Percentiles rank a stretch among this genome's conserved stretches.
Conservation (phyloP, 768 basidiomycete genomes). For the Tylopilus sp. region DNA sequence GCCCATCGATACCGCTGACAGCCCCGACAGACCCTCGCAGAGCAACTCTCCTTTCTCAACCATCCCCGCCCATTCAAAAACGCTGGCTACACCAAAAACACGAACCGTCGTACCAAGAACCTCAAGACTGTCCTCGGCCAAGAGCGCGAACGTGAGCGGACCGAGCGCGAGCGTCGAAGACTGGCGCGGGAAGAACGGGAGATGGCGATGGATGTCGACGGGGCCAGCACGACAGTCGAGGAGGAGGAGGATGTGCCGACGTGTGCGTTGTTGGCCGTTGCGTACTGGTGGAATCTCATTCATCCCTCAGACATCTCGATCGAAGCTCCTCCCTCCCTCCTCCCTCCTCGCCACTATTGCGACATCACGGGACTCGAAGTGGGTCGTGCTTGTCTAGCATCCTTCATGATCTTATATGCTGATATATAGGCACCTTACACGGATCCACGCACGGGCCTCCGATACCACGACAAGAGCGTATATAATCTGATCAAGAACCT, state of each 20-base stretch:
- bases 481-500: slow-evolving; percentile 77
- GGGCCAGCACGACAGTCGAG: slow-evolving; percentile 15
- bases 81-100: slow-evolving; percentile 62
- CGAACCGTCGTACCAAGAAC: slow-evolving; percentile 72
- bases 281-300: neutral
- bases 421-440: slow-evolving; percentile 65
- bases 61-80: slow-evolving; percentile 78
- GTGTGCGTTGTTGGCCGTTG: slow-evolving; percentile 43
- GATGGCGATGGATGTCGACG: slow-evolving; percentile 55
- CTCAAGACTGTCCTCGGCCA: slow-evolving; percentile 74
- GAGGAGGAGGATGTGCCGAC: slow-evolving; percentile 72
- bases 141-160: slow-evolving; percentile 74
- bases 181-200: slow-evolving; percentile 44
- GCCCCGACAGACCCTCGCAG: slow-evolving; percentile 56
- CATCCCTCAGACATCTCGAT: slow-evolving; percentile 63
- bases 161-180: slow-evolving; percentile 58
- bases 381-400: neutral
- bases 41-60: slow-evolving; percentile 71
- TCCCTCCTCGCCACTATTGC: slow-evolving; percentile 75
- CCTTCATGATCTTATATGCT: neutral
- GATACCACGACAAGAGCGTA: slow-evolving; percentile 85
- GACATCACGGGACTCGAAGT: slow-evolving; percentile 87
- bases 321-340: slow-evolving; percentile 79
- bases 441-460: slow-evolving; percentile 73
- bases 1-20: neutral